A percentile compares a stretch with the other conserved stretches of the same genome.
These are phyloP conservation scores for Mimosa pudica DNA, from an alignment of 306 rosid species.

Conservation along the genomic window DNA sequence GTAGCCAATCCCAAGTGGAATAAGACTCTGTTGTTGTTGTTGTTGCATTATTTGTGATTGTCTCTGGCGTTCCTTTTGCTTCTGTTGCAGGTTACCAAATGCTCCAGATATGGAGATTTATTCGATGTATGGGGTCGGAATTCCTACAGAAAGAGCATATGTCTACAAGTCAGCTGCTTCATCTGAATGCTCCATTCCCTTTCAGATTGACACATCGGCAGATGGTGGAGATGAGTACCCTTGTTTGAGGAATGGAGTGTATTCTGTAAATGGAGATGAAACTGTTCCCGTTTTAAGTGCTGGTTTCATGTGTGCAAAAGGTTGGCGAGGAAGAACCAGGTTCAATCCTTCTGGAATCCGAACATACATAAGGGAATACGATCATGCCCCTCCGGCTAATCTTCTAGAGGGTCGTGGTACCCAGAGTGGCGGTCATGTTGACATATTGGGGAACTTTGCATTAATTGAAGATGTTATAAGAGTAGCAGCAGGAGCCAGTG, in stretches of 20 bases:
- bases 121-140: slow-evolving; percentile 86
- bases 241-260: slow-evolving; percentile 77
- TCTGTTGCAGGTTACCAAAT: slow-evolving; percentile 72
- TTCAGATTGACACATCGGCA: slow-evolving; percentile 76
- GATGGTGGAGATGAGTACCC: slow-evolving; percentile 57
- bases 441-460: slow-evolving; percentile 84
- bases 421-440: slow-evolving; percentile 87
- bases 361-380: slow-evolving; percentile 68
- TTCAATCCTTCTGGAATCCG: slow-evolving; percentile 81
- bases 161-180: slow-evolving; percentile 63
- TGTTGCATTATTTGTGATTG: neutral
- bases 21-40: too few relatives aligned
- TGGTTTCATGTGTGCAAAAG: slow-evolving; percentile 86
- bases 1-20: too few relatives aligned
- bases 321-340: slow-evolving; percentile 80
- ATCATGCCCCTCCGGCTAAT: slow-evolving; percentile 86
- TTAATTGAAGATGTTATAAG: slow-evolving; percentile 75
- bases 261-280: slow-evolving; percentile 70
- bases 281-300: slow-evolving; percentile 86
- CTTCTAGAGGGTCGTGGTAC: slow-evolving; percentile 89
- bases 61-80: slow-evolving; percentile 22
- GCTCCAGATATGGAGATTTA: slow-evolving; percentile 88
- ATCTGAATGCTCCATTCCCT: slow-evolving; percentile 77
- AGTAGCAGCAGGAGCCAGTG: slow-evolving; percentile 82
- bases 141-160: slow-evolving; percentile 86